Conservation (phyloP, 2,329 filamentous ascomycete genomes). For the Pezizomycotina sp. region DNA sequence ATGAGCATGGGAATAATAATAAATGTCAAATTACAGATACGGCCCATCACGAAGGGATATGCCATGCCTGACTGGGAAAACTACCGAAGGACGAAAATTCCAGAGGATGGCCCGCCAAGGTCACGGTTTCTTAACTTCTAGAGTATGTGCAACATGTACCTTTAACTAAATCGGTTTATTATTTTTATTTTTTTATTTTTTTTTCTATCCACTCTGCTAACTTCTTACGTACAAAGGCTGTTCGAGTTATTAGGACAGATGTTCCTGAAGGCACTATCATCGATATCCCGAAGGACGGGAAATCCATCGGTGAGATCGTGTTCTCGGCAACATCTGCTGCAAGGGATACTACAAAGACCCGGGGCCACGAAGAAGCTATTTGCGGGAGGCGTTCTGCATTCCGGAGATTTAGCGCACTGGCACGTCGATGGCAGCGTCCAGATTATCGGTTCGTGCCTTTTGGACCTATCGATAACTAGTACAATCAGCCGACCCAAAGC, state of each 20-base stretch:
- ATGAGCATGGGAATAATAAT: conserved; percentile 1
- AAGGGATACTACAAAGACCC: conserved; percentile 84
- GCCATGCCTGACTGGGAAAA: conserved; percentile 68
- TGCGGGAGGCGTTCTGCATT: conserved; percentile 69
- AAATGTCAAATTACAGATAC: conserved; percentile 81
- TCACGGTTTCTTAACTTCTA: conserved; percentile 41
- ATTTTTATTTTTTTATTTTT: too few species aligned
- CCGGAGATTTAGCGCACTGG: conserved; percentile 84
- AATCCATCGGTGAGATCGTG: conserved; percentile 68
- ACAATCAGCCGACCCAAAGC: too few species aligned
- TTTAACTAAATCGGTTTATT: too few species aligned
- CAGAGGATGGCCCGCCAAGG: conserved; percentile 84
- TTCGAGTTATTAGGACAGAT: conserved; percentile 58
- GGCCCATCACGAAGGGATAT: conserved; percentile 89
- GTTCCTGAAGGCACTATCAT: conserved; percentile 44
- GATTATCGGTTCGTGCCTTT: conserved; percentile 76
- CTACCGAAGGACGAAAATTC: conserved; percentile 60
- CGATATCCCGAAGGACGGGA: conserved; percentile 52
- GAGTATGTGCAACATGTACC: too few species aligned
- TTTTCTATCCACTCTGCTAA: conserved; percentile 69
- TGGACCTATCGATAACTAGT: too few species aligned
- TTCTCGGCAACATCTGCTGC: conserved; percentile 69
- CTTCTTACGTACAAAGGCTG: too few species aligned
- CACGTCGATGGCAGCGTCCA: conserved; percentile 80
- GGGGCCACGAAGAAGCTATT: conserved; percentile 74